Conservation (phyloP, 306 rosid genomes). For the Glycine soja region DNA sequence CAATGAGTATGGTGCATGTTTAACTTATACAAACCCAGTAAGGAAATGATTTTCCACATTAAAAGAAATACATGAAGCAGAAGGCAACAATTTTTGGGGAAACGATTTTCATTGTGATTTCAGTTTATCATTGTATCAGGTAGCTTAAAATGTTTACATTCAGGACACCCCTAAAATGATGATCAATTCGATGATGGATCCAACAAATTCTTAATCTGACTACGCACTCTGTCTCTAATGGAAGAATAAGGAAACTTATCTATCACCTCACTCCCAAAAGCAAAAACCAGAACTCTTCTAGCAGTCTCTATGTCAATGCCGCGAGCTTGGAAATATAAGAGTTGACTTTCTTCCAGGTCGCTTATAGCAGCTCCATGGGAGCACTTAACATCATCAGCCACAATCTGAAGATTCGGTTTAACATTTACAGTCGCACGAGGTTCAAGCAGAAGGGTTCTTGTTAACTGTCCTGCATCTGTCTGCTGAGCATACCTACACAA, state of each 20-base stretch:
- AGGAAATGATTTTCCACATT: too few relatives aligned
- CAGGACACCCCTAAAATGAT: slow-evolving; percentile 28
- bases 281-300: slow-evolving; percentile 77
- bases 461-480: slow-evolving; percentile 95
- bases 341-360: slow-evolving; percentile 89
- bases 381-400: slow-evolving; percentile 93
- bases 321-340: slow-evolving; percentile 85
- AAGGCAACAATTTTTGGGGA: too few relatives aligned
- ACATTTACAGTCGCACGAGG: slow-evolving; percentile 93
- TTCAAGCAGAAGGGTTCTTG: slow-evolving; percentile 91
- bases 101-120: too few relatives aligned
- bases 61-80: too few relatives aligned
- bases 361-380: slow-evolving; percentile 99
- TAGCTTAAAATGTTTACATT: slow-evolving; percentile 17
- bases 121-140: too few relatives aligned
- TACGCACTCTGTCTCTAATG: slow-evolving; percentile 62
- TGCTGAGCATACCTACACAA: slow-evolving; percentile 83
- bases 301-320: slow-evolving; percentile 79
- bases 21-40: too few relatives aligned
- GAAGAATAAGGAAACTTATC: slow-evolving; percentile 70
- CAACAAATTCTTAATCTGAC: slow-evolving; percentile 66
- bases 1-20: too few relatives aligned
- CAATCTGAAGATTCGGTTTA: slow-evolving; percentile 95
- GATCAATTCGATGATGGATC: slow-evolving; percentile 57
- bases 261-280: slow-evolving; percentile 88